Base-by-base conservation (phyloP, 768 basidiomycete species). In the Boletus sp. region DNA sequence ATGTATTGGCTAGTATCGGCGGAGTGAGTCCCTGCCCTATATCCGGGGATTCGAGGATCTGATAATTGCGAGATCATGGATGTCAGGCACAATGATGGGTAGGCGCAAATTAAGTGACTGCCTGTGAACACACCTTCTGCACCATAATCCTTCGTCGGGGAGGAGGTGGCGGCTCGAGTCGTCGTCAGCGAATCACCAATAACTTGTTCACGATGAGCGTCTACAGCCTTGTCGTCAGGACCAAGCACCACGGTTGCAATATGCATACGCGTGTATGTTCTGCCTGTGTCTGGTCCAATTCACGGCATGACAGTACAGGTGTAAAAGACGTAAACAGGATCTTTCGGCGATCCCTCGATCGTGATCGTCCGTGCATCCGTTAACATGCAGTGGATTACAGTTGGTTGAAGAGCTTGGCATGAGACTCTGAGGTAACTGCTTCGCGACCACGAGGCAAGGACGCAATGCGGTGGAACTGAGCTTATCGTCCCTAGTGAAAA, bases 31-130 rank as follows among this genome's bases (percentile, higher is more conserved):
- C 8, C 11, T 27, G 46, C 33, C 8, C 14, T 11, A 46, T 10
- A 27, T 38, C 32, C 57, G 52, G 61, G 35, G 21, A 37, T 43
- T 46, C 32, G 34, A 38, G 10, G 19, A 47, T 62, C 49, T 62
- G 27, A 50, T 41, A 46, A 49, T 37, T 46, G 40, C 50, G 59
- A 34, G 46, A 49, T n/a, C 35, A 2, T 27, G 52, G 40, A 47
- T 37, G 60, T 48, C 50, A 63, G 61, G 61, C 61, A 61, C 60
- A 46, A 1, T 63, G 61, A 55, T 63, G 46, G 52, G 6, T 10
- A 46, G 14, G 33, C 37, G 38, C 38, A 19, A 25, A 38, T 47
- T 34, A 43, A 35, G 41, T 60, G 35, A 40, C 33, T 6, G 8
- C 5, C 34, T 32, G 41, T 60, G 35, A 40, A 34, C 4, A 8